Base-by-base conservation (phyloP, 768 basidiomycete species). In the Suillus decipiens region DNA sequence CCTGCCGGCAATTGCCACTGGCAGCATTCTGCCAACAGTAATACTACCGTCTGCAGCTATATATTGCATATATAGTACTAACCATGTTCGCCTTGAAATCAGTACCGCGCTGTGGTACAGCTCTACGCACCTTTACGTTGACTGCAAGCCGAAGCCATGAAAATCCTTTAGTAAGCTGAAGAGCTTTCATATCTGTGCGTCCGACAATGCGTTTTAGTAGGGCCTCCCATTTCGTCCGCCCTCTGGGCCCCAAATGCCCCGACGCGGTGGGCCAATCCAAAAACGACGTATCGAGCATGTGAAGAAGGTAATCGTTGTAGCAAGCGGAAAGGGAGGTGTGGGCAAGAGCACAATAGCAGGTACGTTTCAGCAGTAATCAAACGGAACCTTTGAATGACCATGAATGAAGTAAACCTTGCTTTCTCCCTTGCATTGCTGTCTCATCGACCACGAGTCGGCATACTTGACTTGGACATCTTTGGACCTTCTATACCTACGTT, bases 401-500 rank as follows among this genome's bases (percentile, higher is more conserved):
- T 2, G 10, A 41, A 37, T 55, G 7, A 71, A 93, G 93, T 90
- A 9, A 96, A 95, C 68, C 82, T 95, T 22, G 94, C 92, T 5
- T 89, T 89, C 63, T 85, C 87, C 10, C 84, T 92, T 19, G 88
- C 87, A 6, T 76, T 82, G 67, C 64, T 70, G 17, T 67, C 67
- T 61, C 73, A 78, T 39, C 79, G 80, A 15, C 80, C 88, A 15
- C 84, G 89, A 37, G 87, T 99, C 2, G 96, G 96, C 0, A 76
- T 99, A 22, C 82, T 99, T 0, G 96, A 99, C 76, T 84, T 99
- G 10, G 96, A 99, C 73, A 88, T 99, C 51, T 98, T 97, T 69
- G 96, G 96, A 0, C 96, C 96, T 1, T 96, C 94, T 0, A 81
- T 96, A 51, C 96, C 96, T 0, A 96, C 90, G 22, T 80, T 99